Evolutionary conservation across 371 early-diverging fungal genomes (phyloP), one percentile per base, ranked within the genome.

Genomic region (Mucor indicus): DNA sequence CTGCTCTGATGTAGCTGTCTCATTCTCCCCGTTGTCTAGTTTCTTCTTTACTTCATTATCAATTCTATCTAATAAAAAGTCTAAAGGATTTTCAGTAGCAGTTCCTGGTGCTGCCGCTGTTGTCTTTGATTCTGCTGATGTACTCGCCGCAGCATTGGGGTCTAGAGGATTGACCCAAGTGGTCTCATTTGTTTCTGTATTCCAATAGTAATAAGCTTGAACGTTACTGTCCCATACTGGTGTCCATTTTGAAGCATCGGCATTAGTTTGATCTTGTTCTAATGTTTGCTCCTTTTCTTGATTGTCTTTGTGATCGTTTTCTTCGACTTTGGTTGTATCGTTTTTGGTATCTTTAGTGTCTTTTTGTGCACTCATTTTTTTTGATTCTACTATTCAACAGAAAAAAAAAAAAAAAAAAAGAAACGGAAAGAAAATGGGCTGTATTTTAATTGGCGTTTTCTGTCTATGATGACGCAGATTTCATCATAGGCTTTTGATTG

Each of bases 141-240:
- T 25, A 11, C 17, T 25, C 35, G 30, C 12, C 12, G 12, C 32
- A 16, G 35, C 19, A 42, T 21, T 32, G 13, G 22, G n/a, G 16
- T 22, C 41, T 12, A 33, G 21, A 38, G 69, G 73, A 49, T 75
- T 60, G 1, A 61, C 62, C 81, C 79, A 80, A 3, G 78, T 75
- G 1, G 81, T 83, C 53, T 83, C 80, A 44, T 80, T 74, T 7
- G 83, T 80, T 13, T 63, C 45, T 24, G 72, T 75, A 53, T 83
- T 83, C 83, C 79, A 83, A 70, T 72, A 83, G 55, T 83, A 83
- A 40, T 78, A 83, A 2, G 67, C 62, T 47, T 76, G 71, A 6
- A 59, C 61, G 24, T 60, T 57, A 4, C 67, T 62, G 61, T 83
- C 77, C 76, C 77, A 83, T 19, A 69, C 68, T n/a, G 77, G 51